These are phyloP conservation scores for Botrytis porri DNA, from an alignment of 2,329 filamentous ascomycete species.

Conservation along the genomic window DNA sequence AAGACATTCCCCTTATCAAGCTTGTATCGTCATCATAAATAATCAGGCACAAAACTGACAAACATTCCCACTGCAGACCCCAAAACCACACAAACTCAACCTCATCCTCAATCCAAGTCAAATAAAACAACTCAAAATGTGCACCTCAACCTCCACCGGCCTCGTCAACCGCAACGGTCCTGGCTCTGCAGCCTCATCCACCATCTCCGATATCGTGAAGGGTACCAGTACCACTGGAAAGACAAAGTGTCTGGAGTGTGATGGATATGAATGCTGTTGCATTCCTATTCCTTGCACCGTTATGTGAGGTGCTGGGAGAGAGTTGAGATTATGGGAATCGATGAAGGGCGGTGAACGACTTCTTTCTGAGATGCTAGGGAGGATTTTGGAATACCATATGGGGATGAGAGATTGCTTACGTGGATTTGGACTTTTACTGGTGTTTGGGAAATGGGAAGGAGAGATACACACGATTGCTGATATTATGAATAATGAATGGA, in stretches of 20 bases:
- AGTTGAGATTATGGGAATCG: neutral
- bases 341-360: neutral
- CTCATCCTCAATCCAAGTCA: neutral
- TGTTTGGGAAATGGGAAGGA: neutral
- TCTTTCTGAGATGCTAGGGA: neutral
- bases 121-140: conserved; percentile 14
- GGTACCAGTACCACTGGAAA: conserved; percentile 43
- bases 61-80: neutral
- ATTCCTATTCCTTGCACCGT: conserved; percentile 49
- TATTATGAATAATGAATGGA: conserved; percentile 13
- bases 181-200: conserved; percentile 39
- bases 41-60: neutral
- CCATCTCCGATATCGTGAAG: conserved; percentile 51
- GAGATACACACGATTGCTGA: neutral
- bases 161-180: conserved; percentile 20
- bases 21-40: neutral
- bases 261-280: conserved; percentile 53
- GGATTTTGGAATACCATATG: neutral
- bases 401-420: neutral
- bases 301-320: conserved; percentile 39
- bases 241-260: conserved; percentile 51
- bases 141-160: conserved; percentile 17
- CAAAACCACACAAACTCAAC: neutral
- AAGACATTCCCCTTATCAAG: neutral
- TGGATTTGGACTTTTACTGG: neutral